phyloP scores from a whole-genome alignment of 495 filamentous ascomycete genomes.

The Eremomyces bilateralis region DNA sequence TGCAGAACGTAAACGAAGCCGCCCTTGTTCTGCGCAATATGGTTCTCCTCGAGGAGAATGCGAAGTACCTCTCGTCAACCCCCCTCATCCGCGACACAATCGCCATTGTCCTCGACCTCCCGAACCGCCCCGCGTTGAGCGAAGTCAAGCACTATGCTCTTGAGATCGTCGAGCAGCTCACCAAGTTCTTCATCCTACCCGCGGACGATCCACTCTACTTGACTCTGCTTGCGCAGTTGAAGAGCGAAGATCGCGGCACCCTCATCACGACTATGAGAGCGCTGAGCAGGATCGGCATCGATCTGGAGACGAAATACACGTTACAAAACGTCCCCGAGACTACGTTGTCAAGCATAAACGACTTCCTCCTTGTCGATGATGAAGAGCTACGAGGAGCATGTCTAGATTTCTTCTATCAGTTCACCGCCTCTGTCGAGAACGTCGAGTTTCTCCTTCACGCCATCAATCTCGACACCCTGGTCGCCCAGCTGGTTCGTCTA shows the following conservation, averaged over 20 bases:
- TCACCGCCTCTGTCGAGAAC: slow-evolving; percentile 69
- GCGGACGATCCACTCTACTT: slow-evolving; percentile 54
- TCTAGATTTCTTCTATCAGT: slow-evolving; percentile 91
- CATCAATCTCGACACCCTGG: slow-evolving; percentile 41
- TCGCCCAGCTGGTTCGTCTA: slow-evolving; percentile 55
- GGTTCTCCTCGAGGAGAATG: slow-evolving; percentile 76
- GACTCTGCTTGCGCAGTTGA: slow-evolving; percentile 46
- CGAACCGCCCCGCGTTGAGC: slow-evolving; percentile 45
- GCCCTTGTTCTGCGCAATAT: slow-evolving; percentile 82
- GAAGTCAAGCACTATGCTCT: slow-evolving; percentile 84
- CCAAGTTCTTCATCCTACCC: slow-evolving; percentile 51
- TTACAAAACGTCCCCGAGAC: slow-evolving; percentile 46
- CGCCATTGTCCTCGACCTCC: slow-evolving; percentile 58
- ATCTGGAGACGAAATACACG: slow-evolving; percentile 53
- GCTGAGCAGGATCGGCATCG: slow-evolving; percentile 60
- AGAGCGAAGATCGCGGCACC: slow-evolving; percentile 61
- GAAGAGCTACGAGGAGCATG: slow-evolving; percentile 72
- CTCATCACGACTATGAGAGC: slow-evolving; percentile 68
- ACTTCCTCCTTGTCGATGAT: slow-evolving; percentile 73
- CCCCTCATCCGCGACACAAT: slow-evolving; percentile 57
- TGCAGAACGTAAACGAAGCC: slow-evolving; percentile 67
- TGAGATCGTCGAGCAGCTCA: slow-evolving; percentile 82
- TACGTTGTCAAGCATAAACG: slow-evolving; percentile 45
- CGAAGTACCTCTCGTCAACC: slow-evolving; percentile 51
- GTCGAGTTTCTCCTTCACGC: slow-evolving; percentile 44